Base-by-base conservation (phyloP, 2,329 filamentous ascomycete genomes). In the Fusarium setosum region DNA sequence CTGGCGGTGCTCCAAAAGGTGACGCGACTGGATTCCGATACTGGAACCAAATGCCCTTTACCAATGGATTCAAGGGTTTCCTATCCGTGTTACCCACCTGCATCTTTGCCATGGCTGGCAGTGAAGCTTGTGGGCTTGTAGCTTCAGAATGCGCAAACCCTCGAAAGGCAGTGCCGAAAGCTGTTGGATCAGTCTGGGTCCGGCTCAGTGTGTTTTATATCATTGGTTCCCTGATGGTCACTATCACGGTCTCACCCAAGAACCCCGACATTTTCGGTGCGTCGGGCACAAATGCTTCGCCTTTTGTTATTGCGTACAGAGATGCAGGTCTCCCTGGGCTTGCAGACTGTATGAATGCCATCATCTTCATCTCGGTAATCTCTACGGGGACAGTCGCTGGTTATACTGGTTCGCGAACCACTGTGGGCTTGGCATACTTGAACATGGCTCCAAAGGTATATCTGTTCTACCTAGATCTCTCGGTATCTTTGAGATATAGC, bases 101-200 rank as follows among this genome's bases (percentile, higher is more conserved):
- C 4, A 90, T 90, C 13, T 93, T 93, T 70, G 84, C 91, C 56
- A 94, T 93, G 68, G 87, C 89, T 2, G 91, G 91, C 12, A 93
- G 90, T 0, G 91, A 93, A 73, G 82, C 92, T 5, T 90, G 93
- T 38, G 92, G 91, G 42, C 84, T 94, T 6, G 90, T 91, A 4
- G 91, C 92, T 1, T 92, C 91, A 20, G 92, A 94, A 74, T 91
- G 91, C 0, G 88, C 85, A n/a, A 92, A 93, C 71, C 92, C 92
- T 4, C 86, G 90, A 51, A 92, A 95, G 74, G 92, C 90, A 1
- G 83, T 97, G 1, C 94, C 94, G 0, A 93, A 88, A 1, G 94
- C 94, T n/a, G 90, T 96, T 73, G 96, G 96, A 80, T 94, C 97
- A 76, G 93, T 97, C 18, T 97, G 97, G 76, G 97, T 94, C 94